phyloP scores from a whole-genome alignment of 768 basidiomycete species.

The Paxillus involutus region DNA sequence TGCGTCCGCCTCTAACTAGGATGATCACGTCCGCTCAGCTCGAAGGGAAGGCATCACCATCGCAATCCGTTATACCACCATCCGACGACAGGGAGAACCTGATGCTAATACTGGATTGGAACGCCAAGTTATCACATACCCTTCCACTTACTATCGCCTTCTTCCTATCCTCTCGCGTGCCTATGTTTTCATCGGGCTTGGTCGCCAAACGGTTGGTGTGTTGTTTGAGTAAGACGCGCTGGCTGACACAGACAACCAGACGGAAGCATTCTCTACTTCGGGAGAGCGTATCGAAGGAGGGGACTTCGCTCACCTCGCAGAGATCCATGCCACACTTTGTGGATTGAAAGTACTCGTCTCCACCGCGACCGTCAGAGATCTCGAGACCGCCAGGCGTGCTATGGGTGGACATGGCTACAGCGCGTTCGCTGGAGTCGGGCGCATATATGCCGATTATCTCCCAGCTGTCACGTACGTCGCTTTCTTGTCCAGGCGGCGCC shows the following conservation, averaged over 20 bases:
- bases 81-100: conserved; percentile 64
- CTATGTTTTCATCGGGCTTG: conserved; percentile 68
- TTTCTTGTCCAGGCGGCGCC: background rate
- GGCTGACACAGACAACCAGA: conserved; percentile 32
- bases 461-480: conserved; percentile 59
- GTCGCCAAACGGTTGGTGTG: conserved; percentile 52
- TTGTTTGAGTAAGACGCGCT: background rate
- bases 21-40: background rate
- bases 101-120: conserved; percentile 52
- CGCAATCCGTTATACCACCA: conserved; percentile 69
- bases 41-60: conserved; percentile 51
- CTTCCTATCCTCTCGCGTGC: conserved; percentile 68
- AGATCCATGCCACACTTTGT: conserved; percentile 70
- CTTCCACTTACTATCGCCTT: conserved; percentile 72
- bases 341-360: conserved; percentile 66
- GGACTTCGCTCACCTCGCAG: conserved; percentile 61
- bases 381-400: conserved; percentile 65
- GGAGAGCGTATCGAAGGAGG: conserved; percentile 49
- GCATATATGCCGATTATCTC: conserved; percentile 62
- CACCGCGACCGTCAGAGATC: conserved; percentile 49
- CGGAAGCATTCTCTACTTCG: conserved; percentile 49
- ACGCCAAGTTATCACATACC: conserved; percentile 66
- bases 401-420: conserved; percentile 83
- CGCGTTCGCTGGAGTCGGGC: conserved; percentile 63
- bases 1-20: conserved; percentile 15